Evolutionary conservation across 345 rosid genomes (phyloP).

Genomic region (Salix caprea): DNA sequence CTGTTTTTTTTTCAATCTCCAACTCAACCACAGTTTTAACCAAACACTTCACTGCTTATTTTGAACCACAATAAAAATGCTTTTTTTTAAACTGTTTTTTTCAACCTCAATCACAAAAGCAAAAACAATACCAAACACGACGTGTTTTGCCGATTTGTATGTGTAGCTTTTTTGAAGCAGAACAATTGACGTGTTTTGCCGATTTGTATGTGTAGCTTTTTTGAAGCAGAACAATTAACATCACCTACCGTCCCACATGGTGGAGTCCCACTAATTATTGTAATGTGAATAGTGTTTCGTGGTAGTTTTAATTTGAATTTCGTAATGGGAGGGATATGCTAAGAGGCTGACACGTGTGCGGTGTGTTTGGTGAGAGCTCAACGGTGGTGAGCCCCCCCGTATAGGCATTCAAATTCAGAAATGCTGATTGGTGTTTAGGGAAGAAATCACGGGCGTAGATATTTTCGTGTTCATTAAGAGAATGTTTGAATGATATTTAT

Average conservation of each 20-base stretch:
- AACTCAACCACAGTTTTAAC: no score
- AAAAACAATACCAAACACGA: no score
- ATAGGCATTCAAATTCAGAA: neutral
- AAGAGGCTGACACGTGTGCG: neutral
- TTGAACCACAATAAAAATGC: no score
- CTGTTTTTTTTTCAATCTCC: no score
- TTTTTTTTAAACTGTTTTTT: no score
- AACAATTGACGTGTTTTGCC: neutral
- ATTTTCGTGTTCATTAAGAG: no score
- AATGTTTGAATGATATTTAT: no score
- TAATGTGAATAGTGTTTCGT: neutral
- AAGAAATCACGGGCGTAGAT: neutral
- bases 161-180: neutral
- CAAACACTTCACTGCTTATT: no score
- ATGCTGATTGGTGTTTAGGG: no score
- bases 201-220: neutral
- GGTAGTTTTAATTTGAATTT: conserved; percentile 19
- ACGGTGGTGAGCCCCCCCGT: neutral
- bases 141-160: no score
- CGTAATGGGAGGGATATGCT: conserved; percentile 20
- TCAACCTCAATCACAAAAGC: no score
- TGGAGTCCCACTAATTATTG: conserved; percentile 10
- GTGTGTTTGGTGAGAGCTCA: neutral
- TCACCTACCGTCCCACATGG: conserved; percentile 26
- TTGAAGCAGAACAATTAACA: neutral